Base-by-base conservation (phyloP, 768 basidiomycete species). In the Scleroderma bovista region DNA sequence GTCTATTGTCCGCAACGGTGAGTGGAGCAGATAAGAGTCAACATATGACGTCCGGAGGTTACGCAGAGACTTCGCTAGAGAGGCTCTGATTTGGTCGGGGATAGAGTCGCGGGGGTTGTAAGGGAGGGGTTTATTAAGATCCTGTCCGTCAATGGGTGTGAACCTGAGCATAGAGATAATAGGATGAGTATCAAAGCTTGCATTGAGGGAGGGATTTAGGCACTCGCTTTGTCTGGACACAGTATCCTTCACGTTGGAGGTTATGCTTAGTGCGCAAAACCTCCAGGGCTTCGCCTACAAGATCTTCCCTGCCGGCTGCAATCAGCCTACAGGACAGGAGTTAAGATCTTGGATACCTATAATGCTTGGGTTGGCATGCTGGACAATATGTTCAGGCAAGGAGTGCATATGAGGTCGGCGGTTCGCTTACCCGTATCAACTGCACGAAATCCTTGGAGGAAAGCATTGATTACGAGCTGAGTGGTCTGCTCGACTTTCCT, bases 401-500 rank as follows among this genome's bases (percentile, higher is more conserved):
- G 3, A 16, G 19, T 17, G 13, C 10, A 10, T 43, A 10, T 17
- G 13, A 24, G 16, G 12, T 45, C 37, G 47, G 46, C 15, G 44
- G 44, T 39, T 32, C 62, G 66, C 72, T 53, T 65, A 76, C 88
- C 88, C n/a, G 88, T 91, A 58, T 93, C 91, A 24, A 93, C 81
- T 4, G 85, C 88, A 41, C 83, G 71, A 62, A 92, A 93, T 6
- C 91, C 90, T 54, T 79, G 76, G 34, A 84, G 66, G 48, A 92
- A 79, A 10, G 91, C 91, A 48, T 72, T 75, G 44, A 84, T 68
- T 17, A 92, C 88, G 3, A 91, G 76, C 4, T 72, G 67, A 0
- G 80, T 69, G 1, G 91, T 93, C 20, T 74, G 65, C 48, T 86
- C 84, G 59, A 83, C 83, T 71, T 93, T 93, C 89, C 88, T 90